Evolutionary conservation across 176 grass and related monocot species (phyloP).

Genomic region (Avena atlantica): DNA sequence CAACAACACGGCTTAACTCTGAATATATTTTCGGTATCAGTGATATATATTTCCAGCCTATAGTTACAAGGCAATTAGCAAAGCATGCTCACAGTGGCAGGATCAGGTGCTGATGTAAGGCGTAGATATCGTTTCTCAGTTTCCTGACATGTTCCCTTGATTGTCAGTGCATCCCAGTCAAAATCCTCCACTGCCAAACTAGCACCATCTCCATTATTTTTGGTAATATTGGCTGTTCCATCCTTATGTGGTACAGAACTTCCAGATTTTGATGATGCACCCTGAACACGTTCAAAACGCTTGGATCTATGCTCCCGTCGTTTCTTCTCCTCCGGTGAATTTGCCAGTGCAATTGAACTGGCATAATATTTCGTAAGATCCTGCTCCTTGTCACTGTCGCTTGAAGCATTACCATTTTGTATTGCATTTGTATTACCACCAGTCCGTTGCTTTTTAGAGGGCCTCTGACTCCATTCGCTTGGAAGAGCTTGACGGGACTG

Average conservation of each 20-base stretch:
- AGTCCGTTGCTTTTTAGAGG: conserved; percentile 56
- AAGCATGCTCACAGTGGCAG: conserved; percentile 64
- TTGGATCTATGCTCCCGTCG: conserved; percentile 76
- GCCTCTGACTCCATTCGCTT: conserved; percentile 52
- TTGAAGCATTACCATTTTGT: conserved; percentile 61
- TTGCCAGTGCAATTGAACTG: conserved; percentile 61
- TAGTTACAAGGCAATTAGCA: conserved; percentile 39
- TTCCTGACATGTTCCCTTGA: conserved; percentile 90
- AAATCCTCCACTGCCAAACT: conserved; percentile 80
- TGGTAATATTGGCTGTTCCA: conserved; percentile 43
- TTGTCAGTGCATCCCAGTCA: conserved; percentile 92
- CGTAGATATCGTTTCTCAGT: conserved; percentile 88
- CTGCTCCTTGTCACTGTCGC: conserved; percentile 75
- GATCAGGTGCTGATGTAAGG: conserved; percentile 94
- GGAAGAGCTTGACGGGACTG: conserved; percentile 52
- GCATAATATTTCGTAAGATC: conserved; percentile 74
- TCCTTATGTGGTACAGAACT: conserved; percentile 46
- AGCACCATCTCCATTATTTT: conserved; percentile 53
- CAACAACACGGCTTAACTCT: conserved; percentile 3
- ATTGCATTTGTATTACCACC: conserved; percentile 43
- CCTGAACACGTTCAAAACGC: conserved; percentile 76
- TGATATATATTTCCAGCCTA: conserved; percentile 19
- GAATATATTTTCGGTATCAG: conserved; percentile 24
- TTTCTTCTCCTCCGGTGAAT: conserved; percentile 88
- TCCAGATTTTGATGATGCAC: conserved; percentile 44